Evolutionary conservation across 148 eudicot genomes (phyloP), one percentile per base, ranked within the genome.

Genomic region (Amaranthus palmeri): DNA sequence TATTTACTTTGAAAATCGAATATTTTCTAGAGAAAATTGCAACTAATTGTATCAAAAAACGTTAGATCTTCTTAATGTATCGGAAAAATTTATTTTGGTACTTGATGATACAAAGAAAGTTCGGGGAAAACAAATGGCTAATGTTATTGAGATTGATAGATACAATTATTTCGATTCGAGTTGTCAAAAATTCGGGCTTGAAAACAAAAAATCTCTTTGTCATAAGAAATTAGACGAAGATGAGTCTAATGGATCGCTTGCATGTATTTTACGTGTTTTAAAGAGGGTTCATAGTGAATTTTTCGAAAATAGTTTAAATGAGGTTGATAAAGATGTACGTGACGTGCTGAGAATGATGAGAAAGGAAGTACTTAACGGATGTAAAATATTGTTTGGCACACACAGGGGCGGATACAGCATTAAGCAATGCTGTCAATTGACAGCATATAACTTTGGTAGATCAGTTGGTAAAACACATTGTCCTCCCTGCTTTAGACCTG

Each of bases 51-150:
- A 82, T 78, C 87, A 76, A n/a, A 93, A 93, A 80, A 96, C 90
- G 57, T 86, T 93, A 47, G 96, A 91, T 80, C 83, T 91, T 63
- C 81, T 88, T 59, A 56, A 84, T 67, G 96, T 90, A 47, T 85
- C 74, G 55, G 91, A 86, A 70, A 87, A 85, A 74, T 85, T 87
- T 43, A 89, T 86, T 69, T 45, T 93, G 65, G 82, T 93, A 65
- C 92, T 93, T 65, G 98, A 93, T 79, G 98, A 93, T 80, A 86
- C 92, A 14, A 91, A 91, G 70, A 78, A 54, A 14, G 92, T 93
- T 25, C 91, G 97, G 98, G 75, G 62, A 48, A 81, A 81, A 74
- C 85, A 93, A 66, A 91, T 70, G 76, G 97, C 87, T 14, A 93
- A 91, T 74, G 51, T 93, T 42, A 89, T 93, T 72, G 54, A 87